Percentiles rank a stretch among this genome's conserved stretches.
These are phyloP conservation scores for Leptographium procerum DNA, from an alignment of 2,329 filamentous ascomycete species.

Conservation along the genomic window DNA sequence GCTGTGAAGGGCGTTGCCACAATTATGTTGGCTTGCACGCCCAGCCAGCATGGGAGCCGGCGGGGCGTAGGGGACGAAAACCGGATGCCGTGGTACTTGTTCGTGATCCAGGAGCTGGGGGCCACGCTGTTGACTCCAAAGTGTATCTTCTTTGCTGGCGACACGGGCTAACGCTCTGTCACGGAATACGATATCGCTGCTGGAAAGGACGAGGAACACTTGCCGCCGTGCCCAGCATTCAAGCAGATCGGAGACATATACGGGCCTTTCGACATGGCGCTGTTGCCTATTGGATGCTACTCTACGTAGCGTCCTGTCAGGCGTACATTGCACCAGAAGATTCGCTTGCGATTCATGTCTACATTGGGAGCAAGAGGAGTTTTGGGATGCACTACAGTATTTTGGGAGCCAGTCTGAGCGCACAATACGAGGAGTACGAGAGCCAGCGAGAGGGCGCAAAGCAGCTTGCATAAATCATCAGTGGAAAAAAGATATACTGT, in stretches of 20 bases:
- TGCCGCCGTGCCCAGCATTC: conserved; percentile 72
- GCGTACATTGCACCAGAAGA: conserved; percentile 81
- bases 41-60: conserved; percentile 56
- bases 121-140: conserved; percentile 32
- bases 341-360: conserved; percentile 75
- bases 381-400: conserved; percentile 89
- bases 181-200: background rate
- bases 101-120: conserved; percentile 27
- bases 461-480: conserved; percentile 45
- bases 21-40: conserved; percentile 52
- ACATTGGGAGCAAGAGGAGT: conserved; percentile 68
- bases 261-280: conserved; percentile 78
- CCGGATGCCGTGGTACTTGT: conserved; percentile 60
- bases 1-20: conserved; percentile 13
- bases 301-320: conserved; percentile 58
- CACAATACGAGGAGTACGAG: conserved; percentile 47
- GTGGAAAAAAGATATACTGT: conserved; percentile 47
- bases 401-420: conserved; percentile 8
- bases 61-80: conserved; percentile 46
- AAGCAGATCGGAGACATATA: conserved; percentile 66
- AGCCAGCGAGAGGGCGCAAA: conserved; percentile 50
- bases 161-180: conserved; percentile 49
- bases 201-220: conserved; percentile 3
- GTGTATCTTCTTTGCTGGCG: conserved; percentile 48
- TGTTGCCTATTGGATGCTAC: conserved; percentile 91